A percentile compares a stretch with the other conserved stretches of the same genome.
Evolutionary conservation across 1,139 yeast genomes (phyloP).

Genomic region (Kluyveromyces marxianus): DNA sequence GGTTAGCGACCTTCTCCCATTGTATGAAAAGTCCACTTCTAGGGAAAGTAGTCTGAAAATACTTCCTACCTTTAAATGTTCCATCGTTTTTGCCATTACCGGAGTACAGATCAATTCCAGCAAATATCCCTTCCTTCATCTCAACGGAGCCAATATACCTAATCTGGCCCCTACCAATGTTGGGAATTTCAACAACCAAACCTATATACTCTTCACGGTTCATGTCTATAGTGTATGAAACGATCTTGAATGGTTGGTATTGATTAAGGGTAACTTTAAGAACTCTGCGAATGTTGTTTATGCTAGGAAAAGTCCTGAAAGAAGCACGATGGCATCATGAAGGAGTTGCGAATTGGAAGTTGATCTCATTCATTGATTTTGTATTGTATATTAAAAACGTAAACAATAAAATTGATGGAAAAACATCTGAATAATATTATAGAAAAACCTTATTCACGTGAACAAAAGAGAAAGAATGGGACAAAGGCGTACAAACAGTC

Average conservation of each 20-base stretch:
- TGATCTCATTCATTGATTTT: too few species aligned
- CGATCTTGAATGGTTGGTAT: not conserved
- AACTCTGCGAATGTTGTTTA: too few species aligned
- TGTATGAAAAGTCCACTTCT: constrained; percentile 72
- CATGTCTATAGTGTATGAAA: not conserved
- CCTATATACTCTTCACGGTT: constrained; percentile 25
- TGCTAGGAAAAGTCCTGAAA: too few species aligned
- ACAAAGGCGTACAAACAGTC: too few species aligned
- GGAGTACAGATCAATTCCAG: constrained; percentile 77
- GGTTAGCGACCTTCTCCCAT: constrained; percentile 46
- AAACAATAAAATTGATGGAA: not conserved
- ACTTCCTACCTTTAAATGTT: constrained; percentile 47
- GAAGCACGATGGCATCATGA: too few species aligned
- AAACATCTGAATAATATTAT: not conserved
- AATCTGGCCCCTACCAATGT: constrained; percentile 47
- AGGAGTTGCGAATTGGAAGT: too few species aligned
- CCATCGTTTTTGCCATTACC: constrained; percentile 77
- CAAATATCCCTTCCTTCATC: constrained; percentile 72
- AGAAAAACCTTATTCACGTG: not conserved
- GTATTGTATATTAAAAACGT: too few species aligned
- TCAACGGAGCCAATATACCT: constrained; percentile 68
- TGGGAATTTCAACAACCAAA: constrained; percentile 29
- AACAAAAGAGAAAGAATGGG: too few species aligned
- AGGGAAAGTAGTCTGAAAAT: constrained; percentile 57
- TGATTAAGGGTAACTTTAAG: too few species aligned